Evolutionary conservation across 768 basidiomycete species (phyloP).

Genomic region (Tylopilus subfusipes): DNA sequence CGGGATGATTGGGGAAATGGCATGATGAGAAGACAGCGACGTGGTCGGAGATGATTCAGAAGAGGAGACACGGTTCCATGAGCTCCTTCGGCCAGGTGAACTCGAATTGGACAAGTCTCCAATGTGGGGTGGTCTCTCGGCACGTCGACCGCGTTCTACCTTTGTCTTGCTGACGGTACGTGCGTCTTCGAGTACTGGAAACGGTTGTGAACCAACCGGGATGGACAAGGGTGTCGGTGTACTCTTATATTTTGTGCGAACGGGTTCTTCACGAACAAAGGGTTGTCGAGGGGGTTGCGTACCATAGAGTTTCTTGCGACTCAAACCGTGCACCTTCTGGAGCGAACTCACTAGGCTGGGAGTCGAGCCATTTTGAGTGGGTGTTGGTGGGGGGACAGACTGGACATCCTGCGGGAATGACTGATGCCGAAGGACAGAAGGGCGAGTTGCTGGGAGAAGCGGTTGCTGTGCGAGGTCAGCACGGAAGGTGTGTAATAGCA

Average conservation of each 20-base stretch:
- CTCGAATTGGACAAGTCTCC: conserved; percentile 16
- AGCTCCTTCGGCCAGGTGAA: conserved; percentile 36
- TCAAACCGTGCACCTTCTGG: conserved; percentile 65
- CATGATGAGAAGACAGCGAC: conserved; percentile 18
- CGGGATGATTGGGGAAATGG: conserved; percentile 22
- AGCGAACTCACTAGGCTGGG: conserved; percentile 59
- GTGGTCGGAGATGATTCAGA: conserved; percentile 25
- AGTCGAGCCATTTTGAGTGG: conserved; percentile 25
- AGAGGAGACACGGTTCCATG: conserved; percentile 13
- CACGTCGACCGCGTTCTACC: conserved; percentile 23
- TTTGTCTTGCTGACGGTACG: conserved; percentile 20
- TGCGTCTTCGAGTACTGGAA: conserved; percentile 17
- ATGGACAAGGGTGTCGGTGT: conserved; percentile 33
- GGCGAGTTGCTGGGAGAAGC: conserved; percentile 6
- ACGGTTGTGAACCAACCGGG: conserved; percentile 21
- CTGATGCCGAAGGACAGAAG: conserved; percentile 27
- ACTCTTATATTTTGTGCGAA: conserved; percentile 34
- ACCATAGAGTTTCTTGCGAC: conserved; percentile 66
- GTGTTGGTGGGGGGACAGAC: conserved; percentile 13
- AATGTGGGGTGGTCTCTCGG: conserved; percentile 14
- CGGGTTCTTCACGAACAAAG: conserved; percentile 52
- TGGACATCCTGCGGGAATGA: conserved; percentile 28
- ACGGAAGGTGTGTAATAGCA: background rate
- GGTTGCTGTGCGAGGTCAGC: conserved; percentile 11
- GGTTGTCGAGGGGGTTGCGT: conserved; percentile 47